Percentiles rank a stretch among this genome's conserved stretches.
phyloP scores from a whole-genome alignment of 352 stramenopile genomes.

The Blastocystis sp. region DNA sequence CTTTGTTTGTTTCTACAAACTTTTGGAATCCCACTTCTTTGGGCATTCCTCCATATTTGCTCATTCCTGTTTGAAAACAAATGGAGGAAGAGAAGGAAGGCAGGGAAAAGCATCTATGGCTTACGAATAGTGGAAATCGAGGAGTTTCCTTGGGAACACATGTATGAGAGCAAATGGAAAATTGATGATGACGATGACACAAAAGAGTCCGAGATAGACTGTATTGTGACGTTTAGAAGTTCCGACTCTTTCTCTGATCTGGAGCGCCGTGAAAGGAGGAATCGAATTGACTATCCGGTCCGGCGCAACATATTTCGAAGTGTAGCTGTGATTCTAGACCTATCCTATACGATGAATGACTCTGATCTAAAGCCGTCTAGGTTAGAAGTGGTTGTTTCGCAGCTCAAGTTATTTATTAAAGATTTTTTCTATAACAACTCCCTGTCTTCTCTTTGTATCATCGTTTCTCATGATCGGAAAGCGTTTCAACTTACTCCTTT shows the following conservation, averaged over 20 bases:
- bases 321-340: conserved; percentile 21
- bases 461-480: conserved; percentile 41
- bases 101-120: neutral
- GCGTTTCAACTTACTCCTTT: conserved; percentile 16
- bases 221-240: neutral
- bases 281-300: conserved; percentile 30
- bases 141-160: conserved; percentile 31
- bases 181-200: conserved; percentile 4
- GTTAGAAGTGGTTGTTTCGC: conserved; percentile 32
- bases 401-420: conserved; percentile 22
- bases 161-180: conserved; percentile 24
- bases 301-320: conserved; percentile 27
- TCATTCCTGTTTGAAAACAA: neutral
- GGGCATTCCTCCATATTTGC: neutral
- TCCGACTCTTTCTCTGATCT: neutral
- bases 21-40: neutral
- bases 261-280: neutral
- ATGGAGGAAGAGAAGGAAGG: neutral
- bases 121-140: conserved; percentile 15
- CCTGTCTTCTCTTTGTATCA: conserved; percentile 17
- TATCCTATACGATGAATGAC: conserved; percentile 45
- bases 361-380: conserved; percentile 32
- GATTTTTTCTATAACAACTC: conserved; percentile 50
- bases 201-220: neutral
- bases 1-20: neutral